Evolutionary conservation across 2,329 filamentous ascomycete genomes (phyloP).

Genomic region (Talaromyces sp.): DNA sequence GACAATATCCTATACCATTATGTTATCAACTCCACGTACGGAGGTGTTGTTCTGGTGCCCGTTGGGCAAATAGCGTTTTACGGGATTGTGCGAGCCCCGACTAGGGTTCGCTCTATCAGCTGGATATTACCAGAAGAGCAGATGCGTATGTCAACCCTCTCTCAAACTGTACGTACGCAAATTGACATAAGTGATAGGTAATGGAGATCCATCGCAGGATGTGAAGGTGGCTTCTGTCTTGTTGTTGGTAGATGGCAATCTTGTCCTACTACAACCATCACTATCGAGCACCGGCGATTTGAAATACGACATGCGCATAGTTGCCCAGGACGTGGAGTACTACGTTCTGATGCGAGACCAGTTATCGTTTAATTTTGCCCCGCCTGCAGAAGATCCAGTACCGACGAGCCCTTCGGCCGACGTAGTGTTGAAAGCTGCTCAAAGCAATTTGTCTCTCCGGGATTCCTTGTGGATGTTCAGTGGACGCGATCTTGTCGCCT

Average conservation of each 20-base stretch:
- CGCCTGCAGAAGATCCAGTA: constrained; percentile 42
- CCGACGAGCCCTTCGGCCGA: constrained; percentile 47
- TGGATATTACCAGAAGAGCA: constrained; percentile 94
- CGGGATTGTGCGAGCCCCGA: constrained; percentile 89
- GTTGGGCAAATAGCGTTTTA: constrained; percentile 98
- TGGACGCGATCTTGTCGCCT: constrained; percentile 76
- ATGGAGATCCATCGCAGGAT: constrained; percentile 93
- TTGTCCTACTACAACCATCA: constrained; percentile 85
- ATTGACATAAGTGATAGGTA: constrained; percentile 40
- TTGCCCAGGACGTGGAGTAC: constrained; percentile 94
- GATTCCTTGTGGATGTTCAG: constrained; percentile 96
- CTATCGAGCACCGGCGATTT: constrained; percentile 75
- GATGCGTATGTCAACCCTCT: constrained; percentile 50
- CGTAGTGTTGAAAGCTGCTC: constrained; percentile 39
- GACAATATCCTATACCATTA: constrained; percentile 96
- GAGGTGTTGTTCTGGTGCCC: constrained; percentile 74
- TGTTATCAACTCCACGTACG: constrained; percentile 68
- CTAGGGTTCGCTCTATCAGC: constrained; percentile 84
- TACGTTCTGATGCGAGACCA: constrained; percentile 91
- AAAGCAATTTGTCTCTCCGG: constrained; percentile 55
- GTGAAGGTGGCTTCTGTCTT: constrained; percentile 89
- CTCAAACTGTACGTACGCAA: constrained; percentile 8
- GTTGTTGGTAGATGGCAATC: constrained; percentile 94
- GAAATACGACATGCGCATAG: constrained; percentile 97
- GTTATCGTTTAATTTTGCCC: constrained; percentile 46